Base-by-base conservation (phyloP, 371 early-diverging fungal species). In the Haplosporangium sp. region DNA sequence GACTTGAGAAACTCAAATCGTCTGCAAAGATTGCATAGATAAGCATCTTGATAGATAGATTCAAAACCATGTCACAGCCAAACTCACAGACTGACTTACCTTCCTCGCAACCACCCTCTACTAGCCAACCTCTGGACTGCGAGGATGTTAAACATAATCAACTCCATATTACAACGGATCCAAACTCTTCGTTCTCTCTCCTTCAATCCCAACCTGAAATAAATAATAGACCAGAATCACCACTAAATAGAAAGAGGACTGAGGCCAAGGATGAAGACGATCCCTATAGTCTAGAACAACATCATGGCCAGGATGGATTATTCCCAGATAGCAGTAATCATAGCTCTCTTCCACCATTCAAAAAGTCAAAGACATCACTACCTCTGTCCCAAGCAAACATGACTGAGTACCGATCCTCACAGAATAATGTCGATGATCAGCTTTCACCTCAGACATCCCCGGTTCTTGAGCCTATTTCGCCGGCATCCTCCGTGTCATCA, bases 381-480 rank as follows among this genome's bases (percentile, higher is more conserved):
- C 65, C 71, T 3, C 60, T 73, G 11, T 47, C 74, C 1, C 74
- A 66, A n/a, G 50, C 58, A 5, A 74, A 44, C n/a, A 57, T 79
- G 56, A 74, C 74, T 2, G 79, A 56, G 50, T 73, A 79, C 40
- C 58, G 79, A 20, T 70, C 74, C 0, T 71, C 79, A 0, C 68
- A 69, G 63, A 73, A 75, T 17, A 35, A 57, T 10, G 50, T 39
- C 3, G 71, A 73, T 9, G 71, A 74, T 37, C 59, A 47, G 1
- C 57, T 67, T 38, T 70, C 73, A 11, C 74, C 78, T 3, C 78
- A 69, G 37, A 73, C 78, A 7, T 78, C 78, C 0, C 79, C 79
- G 7, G 45, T 50, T 19, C 19, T 72, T 4, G 77, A 72, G 10
- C 77, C 77, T 19, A 37, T 56, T n/a, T 47, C 60, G 11, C 40